Conservation (phyloP, 169 alveolate species). For the Eimeria zaria region DNA sequence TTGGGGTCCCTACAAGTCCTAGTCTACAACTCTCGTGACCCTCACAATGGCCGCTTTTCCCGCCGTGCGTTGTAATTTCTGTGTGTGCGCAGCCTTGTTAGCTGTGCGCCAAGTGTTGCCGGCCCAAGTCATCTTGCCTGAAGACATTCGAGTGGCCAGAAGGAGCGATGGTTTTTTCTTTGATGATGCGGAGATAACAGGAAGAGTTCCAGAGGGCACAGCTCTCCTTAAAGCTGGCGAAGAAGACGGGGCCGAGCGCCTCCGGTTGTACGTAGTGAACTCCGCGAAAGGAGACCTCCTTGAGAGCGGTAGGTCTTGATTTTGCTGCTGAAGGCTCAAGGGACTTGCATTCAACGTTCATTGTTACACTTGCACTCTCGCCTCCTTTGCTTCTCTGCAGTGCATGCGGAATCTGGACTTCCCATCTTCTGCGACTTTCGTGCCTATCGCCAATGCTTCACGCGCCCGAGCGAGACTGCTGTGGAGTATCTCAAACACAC, state of each 20-base stretch:
- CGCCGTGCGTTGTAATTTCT: background rate
- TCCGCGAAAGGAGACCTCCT: slow-evolving; percentile 5
- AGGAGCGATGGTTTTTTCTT: background rate
- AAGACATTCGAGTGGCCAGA: slow-evolving; percentile 11
- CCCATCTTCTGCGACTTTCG: slow-evolving; percentile 56
- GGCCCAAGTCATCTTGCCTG: slow-evolving; percentile 2
- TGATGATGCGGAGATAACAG: slow-evolving; percentile 32
- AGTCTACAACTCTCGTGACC: background rate
- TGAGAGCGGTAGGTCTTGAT: slow-evolving; percentile 46
- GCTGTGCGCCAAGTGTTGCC: slow-evolving; percentile 69
- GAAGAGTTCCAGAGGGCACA: slow-evolving; percentile 48
- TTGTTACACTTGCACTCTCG: background rate
- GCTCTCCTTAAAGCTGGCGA: slow-evolving; percentile 16
- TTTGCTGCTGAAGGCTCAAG: background rate
- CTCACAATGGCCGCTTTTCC: background rate
- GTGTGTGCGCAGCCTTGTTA: slow-evolving; percentile 5
- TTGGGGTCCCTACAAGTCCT: background rate
- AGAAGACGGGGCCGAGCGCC: background rate
- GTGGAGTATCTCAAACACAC: background rate
- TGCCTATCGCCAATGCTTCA: slow-evolving; percentile 51
- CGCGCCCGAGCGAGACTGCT: background rate
- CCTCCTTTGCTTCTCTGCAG: slow-evolving; percentile 1
- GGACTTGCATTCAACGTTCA: background rate
- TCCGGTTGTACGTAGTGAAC: slow-evolving; percentile 18
- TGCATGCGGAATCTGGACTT: slow-evolving; percentile 15